Evolutionary conservation across 495 filamentous ascomycete genomes (phyloP), one percentile per base, ranked within the genome.

Genomic region (Penicillium paradoxum): DNA sequence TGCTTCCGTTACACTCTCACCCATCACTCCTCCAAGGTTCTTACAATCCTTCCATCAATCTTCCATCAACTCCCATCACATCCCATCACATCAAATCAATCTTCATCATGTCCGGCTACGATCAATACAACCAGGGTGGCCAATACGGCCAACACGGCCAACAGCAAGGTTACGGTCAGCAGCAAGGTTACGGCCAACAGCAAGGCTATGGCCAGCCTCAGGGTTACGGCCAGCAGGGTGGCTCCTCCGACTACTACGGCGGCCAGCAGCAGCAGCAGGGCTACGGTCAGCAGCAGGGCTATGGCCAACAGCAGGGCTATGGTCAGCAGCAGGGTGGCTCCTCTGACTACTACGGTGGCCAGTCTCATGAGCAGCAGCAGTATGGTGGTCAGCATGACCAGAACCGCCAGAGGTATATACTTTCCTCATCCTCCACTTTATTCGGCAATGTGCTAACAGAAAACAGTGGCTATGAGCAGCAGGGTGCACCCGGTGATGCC

Each of bases 81-180:
- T 47, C 37, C 33, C 38, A 34, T 48, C 44, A 42, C 42, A 27
- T 6, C 32, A 37, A 25, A 13, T 27, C 46, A 51, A 25, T 18
- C 39, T 32, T n/a, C 49, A 65, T 45, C 45, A 76, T 76, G 73
- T 76, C 73, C 54, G 73, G 69, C 45, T 68, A 75, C 68, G 60
- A 70, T 43, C 63, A 73, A n/a, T 65, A 73, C 63, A 67, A 71
- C 63, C 66, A 73, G 42, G 54, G 45, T 24, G 46, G 40, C n/a
- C n/a, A n/a, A n/a, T 56, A 54, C 29, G 30, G 27, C 11, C 51
- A 47, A 6, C 55, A 51, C n/a, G 58, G 55, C 27, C 49, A 60
- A 34, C 45, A 57, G 27, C 59, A 64, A 38, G 58, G 56, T 18
- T 61, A 65, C 47, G 38, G 17, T 15, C 58, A 52, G n/a, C 65